phyloP scores from a whole-genome alignment of 306 rosid genomes.

The Malus fusca region DNA sequence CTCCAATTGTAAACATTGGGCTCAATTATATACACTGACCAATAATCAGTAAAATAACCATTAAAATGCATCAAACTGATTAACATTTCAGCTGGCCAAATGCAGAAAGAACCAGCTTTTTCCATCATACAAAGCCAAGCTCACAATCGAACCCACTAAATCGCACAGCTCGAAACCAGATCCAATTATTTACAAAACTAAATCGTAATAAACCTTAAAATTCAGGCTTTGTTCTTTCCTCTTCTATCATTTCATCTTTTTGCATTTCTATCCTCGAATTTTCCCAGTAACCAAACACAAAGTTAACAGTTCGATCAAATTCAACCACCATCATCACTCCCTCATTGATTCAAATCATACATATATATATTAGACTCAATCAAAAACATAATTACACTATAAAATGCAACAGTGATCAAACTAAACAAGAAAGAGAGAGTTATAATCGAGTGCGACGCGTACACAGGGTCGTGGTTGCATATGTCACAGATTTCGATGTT shows the following conservation, averaged over 20 bases:
- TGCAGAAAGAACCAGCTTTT: background rate
- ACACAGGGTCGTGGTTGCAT: conserved; percentile 86
- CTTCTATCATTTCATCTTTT: background rate
- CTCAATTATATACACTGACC: background rate
- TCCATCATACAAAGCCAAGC: background rate
- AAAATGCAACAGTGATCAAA: background rate
- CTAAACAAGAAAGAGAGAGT: conserved; percentile 1
- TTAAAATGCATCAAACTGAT: background rate
- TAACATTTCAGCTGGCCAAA: background rate
- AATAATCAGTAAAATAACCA: background rate
- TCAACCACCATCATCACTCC: background rate
- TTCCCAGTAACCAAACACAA: background rate
- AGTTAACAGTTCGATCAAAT: conserved; percentile 13
- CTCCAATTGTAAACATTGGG: background rate
- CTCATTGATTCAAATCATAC: background rate
- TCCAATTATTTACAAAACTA: background rate
- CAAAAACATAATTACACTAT: background rate
- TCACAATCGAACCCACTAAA: background rate
- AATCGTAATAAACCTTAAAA: background rate
- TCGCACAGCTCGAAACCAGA: background rate
- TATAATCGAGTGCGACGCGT: conserved; percentile 27
- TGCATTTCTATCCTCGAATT: background rate
- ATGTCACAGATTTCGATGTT: conserved; percentile 97
- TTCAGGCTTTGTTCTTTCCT: background rate
- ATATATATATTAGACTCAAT: background rate